Evolutionary conservation across 2,329 filamentous ascomycete genomes (phyloP), one percentile per base, ranked within the genome.

Genomic region (Hypoxylon rubiginosum): DNA sequence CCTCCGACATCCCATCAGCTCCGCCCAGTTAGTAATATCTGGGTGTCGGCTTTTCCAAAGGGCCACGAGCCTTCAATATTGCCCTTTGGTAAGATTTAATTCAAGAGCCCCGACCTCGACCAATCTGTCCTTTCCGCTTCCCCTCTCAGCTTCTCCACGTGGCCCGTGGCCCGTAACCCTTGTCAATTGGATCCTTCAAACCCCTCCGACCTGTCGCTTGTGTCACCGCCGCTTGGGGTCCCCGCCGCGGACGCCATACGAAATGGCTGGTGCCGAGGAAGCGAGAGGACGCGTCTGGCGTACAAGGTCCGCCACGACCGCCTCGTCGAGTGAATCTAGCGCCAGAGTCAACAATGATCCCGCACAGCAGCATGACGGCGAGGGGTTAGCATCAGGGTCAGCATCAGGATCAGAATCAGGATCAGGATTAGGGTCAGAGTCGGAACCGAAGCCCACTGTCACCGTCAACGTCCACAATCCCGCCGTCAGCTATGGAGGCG

Each of bases 401-500:
- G 46, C 39, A 28, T 41, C 30, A 34, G 15, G 41, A 28, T 46
- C 28, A 28, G 46, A 34, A 36, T 55, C 50, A 32, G 55, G 41
- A 53, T 64, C 65, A 26, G 24, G 36, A 21, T 46, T 21, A 11
- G 43, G 26, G 30, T 49, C 34, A 32, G 52, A 32, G 24, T 58
- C 51, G 9, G 57, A 48, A 53, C 30, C 52, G 49, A 69, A 68
- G 50, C 13, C 58, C n/a, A 63, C 52, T 30, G 61, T 62, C 39
- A 67, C 64, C 24, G 36, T 73, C 46, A 73, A 70, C 64, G 66
- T 65, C 21, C 64, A 67, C 57, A 71, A 71, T 52, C 69, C 71
- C 10, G 68, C 73, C 32, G 67, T 71, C 49, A 68, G 58, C 21
- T 80, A 79, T 61, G 79, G 76, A 45, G 72, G 77, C 39, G 69